Base-by-base conservation (phyloP, 257 asterid species). In the Verbena officinalis region DNA sequence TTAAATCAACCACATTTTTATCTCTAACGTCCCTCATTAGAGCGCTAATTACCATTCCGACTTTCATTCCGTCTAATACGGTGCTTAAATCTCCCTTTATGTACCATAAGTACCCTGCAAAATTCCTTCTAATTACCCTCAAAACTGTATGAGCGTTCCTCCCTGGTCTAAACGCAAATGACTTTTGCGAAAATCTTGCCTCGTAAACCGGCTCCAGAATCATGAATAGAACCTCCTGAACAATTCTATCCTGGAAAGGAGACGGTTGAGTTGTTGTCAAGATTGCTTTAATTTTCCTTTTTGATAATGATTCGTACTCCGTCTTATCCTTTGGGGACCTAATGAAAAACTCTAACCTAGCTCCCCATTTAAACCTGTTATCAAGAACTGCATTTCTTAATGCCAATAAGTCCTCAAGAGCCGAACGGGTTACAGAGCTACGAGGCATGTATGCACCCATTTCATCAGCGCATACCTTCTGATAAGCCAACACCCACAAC, bases 81-180 rank as follows among this genome's bases (percentile, higher is more conserved):
- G 88, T 78, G 73, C 99, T 90, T 83, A 93, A 71, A 78, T 93
- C 95, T 1, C 99, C 97, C 76, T 88, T 93, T 42, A 90, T 75
- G 74, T 93, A 93, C 99, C 99, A 93, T 78, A 93, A 75, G 58
- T 93, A 93, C 58, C 99, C 99, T 0, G 95, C 99, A 82, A 93
- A 93, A 67, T 87, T 90, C 87, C 99, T 88, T 64, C 99, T 80
- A 38, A 93, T 84, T 58, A 85, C 93, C 81, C 97, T 86, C 74
- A 93, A 45, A 40, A 79, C 95, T 0, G 97, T 93, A 63, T 90
- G 99, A 0, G 97, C 95, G 62, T 72, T 93, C 84, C 99, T 84
- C 17, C 97, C 99, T 0, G 99, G 99, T 76, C 99, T 79, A 79
- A 90, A 93, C 1, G 99, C 97, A 80, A 65, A 87, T 0, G 97